phyloP scores from a whole-genome alignment of 2,329 filamentous ascomycete species.

The Verticillium tricorpus region DNA sequence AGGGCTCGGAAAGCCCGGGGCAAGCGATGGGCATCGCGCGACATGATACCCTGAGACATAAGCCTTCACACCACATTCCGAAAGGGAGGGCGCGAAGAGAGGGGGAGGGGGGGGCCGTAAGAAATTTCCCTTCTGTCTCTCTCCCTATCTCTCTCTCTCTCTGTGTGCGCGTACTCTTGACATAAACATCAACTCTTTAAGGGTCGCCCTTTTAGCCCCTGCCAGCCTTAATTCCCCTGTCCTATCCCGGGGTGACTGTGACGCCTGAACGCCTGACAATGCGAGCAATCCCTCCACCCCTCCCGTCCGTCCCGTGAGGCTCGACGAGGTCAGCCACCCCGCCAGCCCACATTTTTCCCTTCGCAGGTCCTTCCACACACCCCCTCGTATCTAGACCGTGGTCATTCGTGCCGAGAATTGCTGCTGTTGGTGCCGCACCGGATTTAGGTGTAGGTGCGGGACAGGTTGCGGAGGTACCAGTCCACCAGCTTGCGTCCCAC shows the following conservation, averaged over 20 bases:
- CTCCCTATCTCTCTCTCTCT: neutral
- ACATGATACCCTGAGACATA: neutral
- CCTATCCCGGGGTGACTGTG: constrained; percentile 2
- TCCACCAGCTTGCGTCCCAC: constrained; percentile 95
- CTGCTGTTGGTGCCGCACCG: neutral
- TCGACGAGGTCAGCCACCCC: neutral
- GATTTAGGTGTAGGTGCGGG: constrained; percentile 75
- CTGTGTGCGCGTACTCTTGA: neutral
- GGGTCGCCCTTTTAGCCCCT: neutral
- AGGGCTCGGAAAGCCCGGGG: neutral
- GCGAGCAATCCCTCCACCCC: constrained; percentile 2
- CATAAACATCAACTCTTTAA: neutral
- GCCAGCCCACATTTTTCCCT: constrained; percentile 2
- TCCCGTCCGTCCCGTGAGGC: neutral
- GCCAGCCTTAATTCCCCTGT: neutral
- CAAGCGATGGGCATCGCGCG: neutral
- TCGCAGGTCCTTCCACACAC: neutral
- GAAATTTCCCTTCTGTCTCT: neutral
- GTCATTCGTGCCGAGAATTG: neutral
- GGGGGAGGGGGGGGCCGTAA: neutral
- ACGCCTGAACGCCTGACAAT: constrained; percentile 5
- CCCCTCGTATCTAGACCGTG: neutral
- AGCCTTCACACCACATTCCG: neutral
- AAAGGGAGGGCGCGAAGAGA: neutral
- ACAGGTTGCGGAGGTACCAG: constrained; percentile 97